Evolutionary conservation across 2,329 filamentous ascomycete species (phyloP).

Genomic region (Aspergillus glaucus): DNA sequence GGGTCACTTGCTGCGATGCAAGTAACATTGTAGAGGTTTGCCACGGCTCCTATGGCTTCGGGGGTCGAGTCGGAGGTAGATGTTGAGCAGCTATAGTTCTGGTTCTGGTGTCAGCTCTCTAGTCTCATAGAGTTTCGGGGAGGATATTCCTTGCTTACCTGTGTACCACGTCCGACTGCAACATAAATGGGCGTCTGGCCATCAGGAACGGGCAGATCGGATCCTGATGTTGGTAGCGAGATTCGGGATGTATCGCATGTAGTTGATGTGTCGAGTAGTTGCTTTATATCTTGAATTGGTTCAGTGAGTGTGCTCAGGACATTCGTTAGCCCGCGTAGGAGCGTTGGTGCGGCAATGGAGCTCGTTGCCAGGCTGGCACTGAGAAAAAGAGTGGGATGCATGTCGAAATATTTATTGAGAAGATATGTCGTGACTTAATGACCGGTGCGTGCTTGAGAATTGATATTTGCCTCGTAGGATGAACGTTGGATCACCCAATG

Average conservation of each 20-base stretch:
- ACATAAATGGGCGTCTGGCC: conserved; percentile 68
- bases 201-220: conserved; percentile 53
- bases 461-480: too few relatives aligned
- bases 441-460: too few relatives aligned
- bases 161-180: conserved; percentile 75
- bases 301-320: conserved; percentile 36
- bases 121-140: conserved; percentile 2
- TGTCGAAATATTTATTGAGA: conserved; percentile 7
- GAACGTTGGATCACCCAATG: too few relatives aligned
- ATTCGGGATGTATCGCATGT: conserved; percentile 31
- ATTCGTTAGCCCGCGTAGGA: conserved; percentile 32
- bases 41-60: conserved; percentile 64
- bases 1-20: conserved; percentile 69
- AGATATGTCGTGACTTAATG: too few relatives aligned
- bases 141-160: conserved; percentile 28
- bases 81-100: conserved; percentile 84
- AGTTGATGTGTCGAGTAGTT: conserved; percentile 11
- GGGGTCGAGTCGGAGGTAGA: conserved; percentile 57
- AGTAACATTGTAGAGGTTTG: conserved; percentile 79
- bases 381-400: conserved; percentile 18
- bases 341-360: conserved; percentile 29
- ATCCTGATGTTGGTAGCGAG: conserved; percentile 44
- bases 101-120: conserved; percentile 21
- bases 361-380: conserved; percentile 25
- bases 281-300: conserved; percentile 27